Evolutionary conservation across 129 eudicot species (phyloP).

Genomic region (Rutidosis leptorrhynchoides): DNA sequence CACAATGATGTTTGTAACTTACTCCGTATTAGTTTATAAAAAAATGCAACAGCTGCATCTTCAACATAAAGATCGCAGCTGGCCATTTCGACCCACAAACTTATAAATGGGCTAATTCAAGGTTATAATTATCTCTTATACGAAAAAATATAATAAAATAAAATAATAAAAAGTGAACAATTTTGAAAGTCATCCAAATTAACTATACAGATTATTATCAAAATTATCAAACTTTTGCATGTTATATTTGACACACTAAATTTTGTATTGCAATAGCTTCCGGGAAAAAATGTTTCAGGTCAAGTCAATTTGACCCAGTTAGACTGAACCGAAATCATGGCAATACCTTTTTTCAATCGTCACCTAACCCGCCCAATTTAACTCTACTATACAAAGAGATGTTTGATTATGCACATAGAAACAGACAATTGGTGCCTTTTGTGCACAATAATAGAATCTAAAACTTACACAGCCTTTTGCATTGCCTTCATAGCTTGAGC

Average conservation of each 20-base stretch:
- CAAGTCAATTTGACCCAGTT: not conserved
- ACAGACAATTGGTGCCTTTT: not conserved
- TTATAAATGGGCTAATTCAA: not conserved
- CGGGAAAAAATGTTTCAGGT: not conserved
- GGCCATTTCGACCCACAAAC: not conserved
- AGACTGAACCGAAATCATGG: not conserved
- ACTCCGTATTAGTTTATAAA: too few relatives aligned
- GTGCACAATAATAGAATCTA: not conserved
- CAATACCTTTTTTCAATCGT: not conserved
- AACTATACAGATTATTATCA: not conserved
- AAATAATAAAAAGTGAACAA: too few relatives aligned
- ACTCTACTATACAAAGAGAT: not conserved
- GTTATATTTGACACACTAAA: not conserved
- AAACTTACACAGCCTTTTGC: constrained; percentile 41
- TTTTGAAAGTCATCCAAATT: not conserved
- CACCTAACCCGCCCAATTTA: not conserved
- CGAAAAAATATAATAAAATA: not conserved
- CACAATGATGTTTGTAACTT: not conserved
- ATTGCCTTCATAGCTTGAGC: constrained; percentile 60
- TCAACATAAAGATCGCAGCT: not conserved
- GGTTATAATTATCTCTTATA: not conserved
- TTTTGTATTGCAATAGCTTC: not conserved
- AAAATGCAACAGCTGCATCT: not conserved
- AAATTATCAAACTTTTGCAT: not conserved
- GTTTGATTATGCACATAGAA: not conserved